Evolutionary conservation across 805 yeast genomes (phyloP), one percentile per base, ranked within the genome.

Genomic region (Starmerella apicola): DNA sequence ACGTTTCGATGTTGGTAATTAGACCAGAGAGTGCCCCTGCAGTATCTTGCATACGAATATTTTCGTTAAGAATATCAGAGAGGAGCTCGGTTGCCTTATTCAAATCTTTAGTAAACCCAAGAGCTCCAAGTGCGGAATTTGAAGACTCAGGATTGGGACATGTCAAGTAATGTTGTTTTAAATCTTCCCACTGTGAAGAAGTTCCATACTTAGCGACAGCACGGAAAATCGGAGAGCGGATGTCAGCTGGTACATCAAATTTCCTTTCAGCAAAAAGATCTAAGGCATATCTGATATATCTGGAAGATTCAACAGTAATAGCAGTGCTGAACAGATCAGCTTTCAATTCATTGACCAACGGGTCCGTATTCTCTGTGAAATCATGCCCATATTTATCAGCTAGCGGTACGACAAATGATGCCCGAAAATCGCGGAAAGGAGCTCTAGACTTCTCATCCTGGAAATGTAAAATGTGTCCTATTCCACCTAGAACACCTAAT

Each of bases 1-100:
- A 6, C 4, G 18, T n/a, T 21, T 7, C 21, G 20, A 5, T 23
- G 4, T 19, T 23, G 29, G 18, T 7, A 12, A 26, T 6, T 65
- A 83, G 64, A 32, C 91, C 86, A 45, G 65, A 72, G 74, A 88
- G 67, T 48, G 94, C 93, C 49, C 75, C 69, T 62, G 75, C 75
- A 39, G 79, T 70, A 58, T 82, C 94, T 65, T 82, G 93, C 9
- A 59, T 41, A 50, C 74, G 72, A 44, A 80, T 65, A 31, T 67
- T 64, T 24, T 78, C 78, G 46, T 76, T 73, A 46, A 78, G 68
- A 47, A 77, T 57, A 54, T 67, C 66, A 3, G 61, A 67, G 22
- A 77, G 62, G 5, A 81, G 72, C 65, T 72, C 73, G 51, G 71
- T 62, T 41, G 74, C 64, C 38, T 77, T 60, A 38, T 65, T 63